Conservation (phyloP, 805 yeast species). For the Blastobotrys americana region DNA sequence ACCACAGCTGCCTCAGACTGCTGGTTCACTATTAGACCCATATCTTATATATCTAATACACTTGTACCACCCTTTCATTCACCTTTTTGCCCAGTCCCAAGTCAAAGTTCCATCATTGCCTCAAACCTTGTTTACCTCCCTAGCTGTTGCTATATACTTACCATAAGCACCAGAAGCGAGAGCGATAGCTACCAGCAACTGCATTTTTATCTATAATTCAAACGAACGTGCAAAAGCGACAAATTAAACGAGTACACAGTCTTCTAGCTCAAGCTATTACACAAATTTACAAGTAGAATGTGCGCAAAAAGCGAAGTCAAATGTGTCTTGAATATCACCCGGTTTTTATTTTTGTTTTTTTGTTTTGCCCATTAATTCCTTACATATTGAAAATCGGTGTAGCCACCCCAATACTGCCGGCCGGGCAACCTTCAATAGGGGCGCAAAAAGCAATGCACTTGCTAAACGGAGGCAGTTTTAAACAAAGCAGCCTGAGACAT, state of each 20-base stretch:
- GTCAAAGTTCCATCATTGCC: background rate
- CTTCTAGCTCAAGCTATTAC: background rate
- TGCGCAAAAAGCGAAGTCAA: background rate
- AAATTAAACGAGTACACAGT: too few relatives aligned
- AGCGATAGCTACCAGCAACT: constrained; percentile 6
- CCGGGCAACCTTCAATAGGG: too few relatives aligned
- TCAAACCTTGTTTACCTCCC: background rate
- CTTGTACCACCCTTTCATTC: background rate
- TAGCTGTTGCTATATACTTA: constrained; percentile 2
- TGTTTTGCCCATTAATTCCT: too few relatives aligned
- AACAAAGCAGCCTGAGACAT: too few relatives aligned
- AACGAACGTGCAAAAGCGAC: too few relatives aligned
- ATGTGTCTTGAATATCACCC: background rate
- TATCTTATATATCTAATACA: background rate
- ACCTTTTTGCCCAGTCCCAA: background rate
- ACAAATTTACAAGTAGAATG: background rate
- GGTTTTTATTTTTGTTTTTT: background rate
- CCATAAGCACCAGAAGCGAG: constrained; percentile 7
- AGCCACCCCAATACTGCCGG: too few relatives aligned
- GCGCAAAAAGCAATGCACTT: too few relatives aligned
- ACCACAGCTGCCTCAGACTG: background rate
- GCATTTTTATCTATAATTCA: background rate
- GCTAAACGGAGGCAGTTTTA: too few relatives aligned
- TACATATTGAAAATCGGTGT: too few relatives aligned
- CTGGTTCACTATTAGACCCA: background rate